Conservation (phyloP, 2,329 filamentous ascomycete species). For the Pseudogymnoascus sp. region DNA sequence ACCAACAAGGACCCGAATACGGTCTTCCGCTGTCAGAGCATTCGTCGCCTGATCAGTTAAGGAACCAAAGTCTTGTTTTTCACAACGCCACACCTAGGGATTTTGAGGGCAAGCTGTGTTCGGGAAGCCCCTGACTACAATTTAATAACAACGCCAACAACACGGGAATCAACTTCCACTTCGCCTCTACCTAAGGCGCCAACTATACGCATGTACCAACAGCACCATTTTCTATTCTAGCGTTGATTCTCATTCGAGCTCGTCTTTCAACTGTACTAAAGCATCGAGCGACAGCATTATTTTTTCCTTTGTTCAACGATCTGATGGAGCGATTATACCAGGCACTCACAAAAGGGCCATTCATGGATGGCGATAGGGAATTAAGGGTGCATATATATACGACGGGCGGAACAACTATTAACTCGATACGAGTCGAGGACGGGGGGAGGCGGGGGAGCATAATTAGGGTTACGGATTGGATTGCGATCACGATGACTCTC, state of each 20-base stretch:
- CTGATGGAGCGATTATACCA: slow-evolving; percentile 7
- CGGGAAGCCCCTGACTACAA: neutral
- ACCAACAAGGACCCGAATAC: neutral
- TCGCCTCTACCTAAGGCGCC: neutral
- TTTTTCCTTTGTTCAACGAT: slow-evolving; percentile 9
- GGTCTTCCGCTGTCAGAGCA: neutral
- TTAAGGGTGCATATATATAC: slow-evolving; percentile 5
- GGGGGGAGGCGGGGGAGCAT: neutral
- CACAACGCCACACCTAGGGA: neutral
- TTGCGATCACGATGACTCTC: slow-evolving; percentile 1
- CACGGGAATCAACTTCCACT: neutral
- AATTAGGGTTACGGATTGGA: slow-evolving; percentile 7
- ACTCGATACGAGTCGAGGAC: neutral
- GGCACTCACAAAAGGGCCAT: slow-evolving; percentile 8
- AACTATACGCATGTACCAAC: slow-evolving; percentile 1
- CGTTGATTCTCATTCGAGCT: slow-evolving; percentile 4
- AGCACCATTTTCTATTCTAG: slow-evolving; percentile 1
- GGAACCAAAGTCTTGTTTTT: neutral
- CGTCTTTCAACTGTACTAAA: slow-evolving; percentile 5
- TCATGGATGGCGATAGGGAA: slow-evolving; percentile 6
- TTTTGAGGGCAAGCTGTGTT: neutral
- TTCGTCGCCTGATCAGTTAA: neutral
- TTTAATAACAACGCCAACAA: neutral
- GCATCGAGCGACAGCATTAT: slow-evolving; percentile 8
- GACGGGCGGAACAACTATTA: neutral